These are phyloP conservation scores for Spinellus fusiger DNA, from an alignment of 192 early-diverging fungal genomes.

Conservation along the genomic window DNA sequence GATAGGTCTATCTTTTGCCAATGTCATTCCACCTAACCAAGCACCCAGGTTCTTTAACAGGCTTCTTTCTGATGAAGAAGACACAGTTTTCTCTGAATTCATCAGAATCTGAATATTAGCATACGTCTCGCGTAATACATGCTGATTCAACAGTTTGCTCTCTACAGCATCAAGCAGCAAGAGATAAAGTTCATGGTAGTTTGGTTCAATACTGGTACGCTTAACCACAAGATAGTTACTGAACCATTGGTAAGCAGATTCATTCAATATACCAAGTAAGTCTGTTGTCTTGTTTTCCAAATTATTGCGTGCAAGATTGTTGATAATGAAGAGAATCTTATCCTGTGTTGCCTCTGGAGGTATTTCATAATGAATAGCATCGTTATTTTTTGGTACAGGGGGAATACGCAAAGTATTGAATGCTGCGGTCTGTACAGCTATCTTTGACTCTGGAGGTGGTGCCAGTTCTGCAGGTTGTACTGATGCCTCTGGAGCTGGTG, in stretches of 20 bases:
- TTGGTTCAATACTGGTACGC: constrained; percentile 93
- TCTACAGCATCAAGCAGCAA: constrained; percentile 74
- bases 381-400: background rate
- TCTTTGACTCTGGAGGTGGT: background rate
- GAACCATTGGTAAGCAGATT: constrained; percentile 82
- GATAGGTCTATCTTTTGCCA: constrained; percentile 93
- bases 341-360: constrained; percentile 68
- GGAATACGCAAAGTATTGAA: constrained; percentile 22
- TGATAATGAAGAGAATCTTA: constrained; percentile 95
- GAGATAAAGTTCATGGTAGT: constrained; percentile 91
- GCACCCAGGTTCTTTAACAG: constrained; percentile 94
- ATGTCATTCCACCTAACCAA: constrained; percentile 96
- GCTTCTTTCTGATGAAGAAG: constrained; percentile 81
- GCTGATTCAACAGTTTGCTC: constrained; percentile 57
- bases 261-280: constrained; percentile 67
- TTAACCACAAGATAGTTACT: constrained; percentile 93
- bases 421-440: background rate
- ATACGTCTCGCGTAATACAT: constrained; percentile 87
- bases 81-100: constrained; percentile 90
- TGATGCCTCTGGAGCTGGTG: background rate
- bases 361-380: constrained; percentile 28
- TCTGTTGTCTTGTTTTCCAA: constrained; percentile 70
- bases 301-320: constrained; percentile 89
- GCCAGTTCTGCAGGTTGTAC: background rate
- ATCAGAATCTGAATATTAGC: constrained; percentile 82